These are phyloP conservation scores for Fusarium euwallaceae DNA, from an alignment of 2,329 filamentous ascomycete genomes.

Conservation along the genomic window DNA sequence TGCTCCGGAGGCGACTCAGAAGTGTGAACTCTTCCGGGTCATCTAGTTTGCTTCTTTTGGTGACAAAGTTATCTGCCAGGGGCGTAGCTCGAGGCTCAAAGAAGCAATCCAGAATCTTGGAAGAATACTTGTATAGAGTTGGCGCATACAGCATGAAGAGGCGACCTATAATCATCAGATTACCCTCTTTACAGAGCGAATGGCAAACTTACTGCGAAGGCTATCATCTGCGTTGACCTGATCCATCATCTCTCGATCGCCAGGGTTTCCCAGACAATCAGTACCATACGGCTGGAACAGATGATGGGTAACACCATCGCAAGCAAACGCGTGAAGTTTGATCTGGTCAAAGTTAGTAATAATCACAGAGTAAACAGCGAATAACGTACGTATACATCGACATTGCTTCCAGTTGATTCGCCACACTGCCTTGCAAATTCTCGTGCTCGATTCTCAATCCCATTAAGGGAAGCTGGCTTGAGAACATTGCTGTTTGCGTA, in stretches of 20 bases:
- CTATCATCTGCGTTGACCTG: constrained; percentile 76
- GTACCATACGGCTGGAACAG: constrained; percentile 74
- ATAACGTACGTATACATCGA: constrained; percentile 71
- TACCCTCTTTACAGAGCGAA: neutral
- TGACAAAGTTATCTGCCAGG: constrained; percentile 68
- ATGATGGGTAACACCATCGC: constrained; percentile 76
- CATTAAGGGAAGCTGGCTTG: constrained; percentile 64
- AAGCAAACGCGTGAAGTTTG: constrained; percentile 72
- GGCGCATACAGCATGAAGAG: constrained; percentile 69
- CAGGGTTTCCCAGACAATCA: constrained; percentile 65
- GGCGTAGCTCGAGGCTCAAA: constrained; percentile 68
- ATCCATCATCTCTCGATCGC: constrained; percentile 73
- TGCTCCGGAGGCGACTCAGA: constrained; percentile 66
- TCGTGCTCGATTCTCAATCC: constrained; percentile 67
- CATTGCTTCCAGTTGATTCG: constrained; percentile 55
- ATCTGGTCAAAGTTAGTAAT: neutral
- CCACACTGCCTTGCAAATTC: constrained; percentile 67
- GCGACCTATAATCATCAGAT: constrained; percentile 58
- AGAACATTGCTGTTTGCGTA: constrained; percentile 77
- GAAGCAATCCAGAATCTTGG: constrained; percentile 59
- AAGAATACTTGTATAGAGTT: constrained; percentile 59
- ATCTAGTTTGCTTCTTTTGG: constrained; percentile 60
- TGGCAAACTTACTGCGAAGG: constrained; percentile 66
- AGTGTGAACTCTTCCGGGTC: constrained; percentile 67
- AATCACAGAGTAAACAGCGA: no score